A percentile compares a stretch with the other conserved stretches of the same genome.
Evolutionary conservation across 1,284 basidiomycete species (phyloP).

Genomic region (Ustilago shanxiensis): DNA sequence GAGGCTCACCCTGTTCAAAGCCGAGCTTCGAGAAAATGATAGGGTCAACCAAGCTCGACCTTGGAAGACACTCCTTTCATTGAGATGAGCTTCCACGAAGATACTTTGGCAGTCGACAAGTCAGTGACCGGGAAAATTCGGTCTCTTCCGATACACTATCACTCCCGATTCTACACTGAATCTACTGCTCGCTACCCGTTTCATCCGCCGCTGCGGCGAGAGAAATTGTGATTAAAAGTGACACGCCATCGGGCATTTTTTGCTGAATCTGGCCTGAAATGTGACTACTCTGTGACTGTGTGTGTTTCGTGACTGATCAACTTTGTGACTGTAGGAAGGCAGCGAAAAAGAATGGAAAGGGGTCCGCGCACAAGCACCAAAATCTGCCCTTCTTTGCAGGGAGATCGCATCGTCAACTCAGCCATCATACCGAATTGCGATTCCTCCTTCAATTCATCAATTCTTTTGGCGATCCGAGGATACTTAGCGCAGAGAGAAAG

Average conservation of each 20-base stretch:
- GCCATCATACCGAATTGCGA: slow-evolving; percentile 5
- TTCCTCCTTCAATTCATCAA: no score
- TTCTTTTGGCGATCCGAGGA: neutral
- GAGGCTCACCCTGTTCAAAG: neutral
- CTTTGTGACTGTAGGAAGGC: neutral
- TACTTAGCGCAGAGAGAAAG: neutral
- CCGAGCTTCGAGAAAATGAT: no score
- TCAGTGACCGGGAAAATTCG: neutral
- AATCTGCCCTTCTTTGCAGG: neutral
- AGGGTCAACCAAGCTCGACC: no score
- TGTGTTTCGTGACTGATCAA: neutral
- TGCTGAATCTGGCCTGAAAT: neutral
- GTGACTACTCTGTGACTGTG: neutral
- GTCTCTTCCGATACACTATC: neutral
- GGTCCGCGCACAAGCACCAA: neutral
- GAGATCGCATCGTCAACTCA: slow-evolving; percentile 5
- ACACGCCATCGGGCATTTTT: neutral
- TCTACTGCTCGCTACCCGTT: no score
- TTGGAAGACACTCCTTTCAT: no score
- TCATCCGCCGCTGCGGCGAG: slow-evolving; percentile 5
- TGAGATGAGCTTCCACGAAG: no score
- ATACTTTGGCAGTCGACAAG: no score
- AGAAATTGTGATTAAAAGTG: neutral
- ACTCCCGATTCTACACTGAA: no score
- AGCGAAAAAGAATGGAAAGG: neutral